Evolutionary conservation across 305 asterid genomes (phyloP), one percentile per base, ranked within the genome.

Genomic region (Fraxinus greggii): DNA sequence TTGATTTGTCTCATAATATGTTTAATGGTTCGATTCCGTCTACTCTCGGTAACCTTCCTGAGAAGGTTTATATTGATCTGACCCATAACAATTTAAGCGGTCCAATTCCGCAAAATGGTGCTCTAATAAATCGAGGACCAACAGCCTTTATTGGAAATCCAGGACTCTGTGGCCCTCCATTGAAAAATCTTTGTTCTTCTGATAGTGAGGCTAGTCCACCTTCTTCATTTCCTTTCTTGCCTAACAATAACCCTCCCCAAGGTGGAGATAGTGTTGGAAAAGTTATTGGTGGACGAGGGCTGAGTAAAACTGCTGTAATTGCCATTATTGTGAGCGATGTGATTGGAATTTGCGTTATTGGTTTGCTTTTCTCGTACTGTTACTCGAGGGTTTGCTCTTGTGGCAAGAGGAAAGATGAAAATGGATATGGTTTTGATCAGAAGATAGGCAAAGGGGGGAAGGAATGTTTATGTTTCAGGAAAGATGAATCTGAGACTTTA

Each of bases 81-180:
- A 93, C 99, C 26, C 85, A 90, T 65, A 95, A 95, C 84, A 82
- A 88, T 21, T 85, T 95, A 45, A 93, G 88, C 2, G 99, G 99
- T 23, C 92, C 98, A 29, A 92, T 95, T 84, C 99, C 99, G 3
- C 98, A 93, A 87, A 92, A 84, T 85, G 99, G 99, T 32, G 97
- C 99, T 85, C 80, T 95, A 17, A 91, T 95, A 26, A 95, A 93
- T 56, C 83, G 99, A 88, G 99, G 99, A 21, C 99, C 99, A 21
- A 95, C 99, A 1, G 99, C 99, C 33, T 95, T 95, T 84, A 88
- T 95, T 59, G 99, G 98, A 56, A 95, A 95, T 83, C 93, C 91
- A 19, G 89, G 90, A 4, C 97, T 95, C 21, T 95, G 99, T 86
- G 99, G 99, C 31, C 97, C 98, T 82, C 99, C 98, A 0, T 84